A percentile compares a stretch with the other conserved stretches of the same genome.
These are phyloP conservation scores for Penicillium manginii DNA, from an alignment of 495 filamentous ascomycete species.

Conservation along the genomic window DNA sequence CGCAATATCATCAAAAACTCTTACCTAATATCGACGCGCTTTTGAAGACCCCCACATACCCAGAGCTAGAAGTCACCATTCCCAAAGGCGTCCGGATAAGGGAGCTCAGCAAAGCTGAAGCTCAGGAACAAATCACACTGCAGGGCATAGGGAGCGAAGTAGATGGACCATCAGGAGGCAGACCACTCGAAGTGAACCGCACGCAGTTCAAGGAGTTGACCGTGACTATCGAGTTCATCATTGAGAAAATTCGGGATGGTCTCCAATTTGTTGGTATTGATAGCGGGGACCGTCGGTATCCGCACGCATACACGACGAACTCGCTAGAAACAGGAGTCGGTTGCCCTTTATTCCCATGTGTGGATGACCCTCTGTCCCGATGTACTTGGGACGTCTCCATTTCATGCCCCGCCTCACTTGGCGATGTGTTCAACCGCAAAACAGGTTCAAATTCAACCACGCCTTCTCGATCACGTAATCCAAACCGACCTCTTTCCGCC, in stretches of 20 bases:
- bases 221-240: constrained; percentile 72
- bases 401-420: constrained; percentile 80
- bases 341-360: constrained; percentile 86
- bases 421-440: constrained; percentile 71
- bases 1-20: constrained; percentile 79
- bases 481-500: constrained; percentile 49
- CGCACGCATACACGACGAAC: constrained; percentile 88
- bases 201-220: constrained; percentile 60
- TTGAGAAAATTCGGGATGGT: constrained; percentile 77
- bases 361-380: constrained; percentile 78
- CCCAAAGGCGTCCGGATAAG: constrained; percentile 71
- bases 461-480: constrained; percentile 22
- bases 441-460: constrained; percentile 12
- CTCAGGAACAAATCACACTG: constrained; percentile 51
- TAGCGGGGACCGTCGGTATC: constrained; percentile 76
- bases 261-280: constrained; percentile 87
- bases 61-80: constrained; percentile 64
- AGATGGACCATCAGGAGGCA: constrained; percentile 40
- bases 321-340: constrained; percentile 75
- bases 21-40: constrained; percentile 65
- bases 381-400: constrained; percentile 89
- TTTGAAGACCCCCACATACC: constrained; percentile 59
- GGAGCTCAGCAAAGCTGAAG: constrained; percentile 59
- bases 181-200: constrained; percentile 41
- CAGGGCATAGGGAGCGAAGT: constrained; percentile 42